Evolutionary conservation across 176 grass and related monocot species (phyloP).

Genomic region (Calamus simplicifolius): DNA sequence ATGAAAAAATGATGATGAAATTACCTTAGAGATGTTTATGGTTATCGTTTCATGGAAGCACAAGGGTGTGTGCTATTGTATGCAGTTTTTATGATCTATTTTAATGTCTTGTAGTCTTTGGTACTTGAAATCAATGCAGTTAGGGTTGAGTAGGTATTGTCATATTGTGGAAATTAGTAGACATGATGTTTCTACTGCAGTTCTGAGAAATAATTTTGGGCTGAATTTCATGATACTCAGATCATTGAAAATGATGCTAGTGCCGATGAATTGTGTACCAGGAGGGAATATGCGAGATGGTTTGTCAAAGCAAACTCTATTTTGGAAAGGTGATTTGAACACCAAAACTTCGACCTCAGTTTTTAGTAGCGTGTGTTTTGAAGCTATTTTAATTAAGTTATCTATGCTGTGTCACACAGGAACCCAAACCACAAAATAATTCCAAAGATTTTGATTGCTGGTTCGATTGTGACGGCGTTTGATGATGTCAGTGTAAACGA

Average conservation of each 20-base stretch:
- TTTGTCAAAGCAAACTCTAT: slow-evolving; percentile 68
- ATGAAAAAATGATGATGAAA: too few species aligned
- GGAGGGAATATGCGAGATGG: slow-evolving; percentile 93
- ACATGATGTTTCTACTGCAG: neutral
- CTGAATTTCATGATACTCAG: slow-evolving; percentile 26
- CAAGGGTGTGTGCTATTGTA: neutral
- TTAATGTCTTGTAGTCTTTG: neutral
- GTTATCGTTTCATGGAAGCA: too few species aligned
- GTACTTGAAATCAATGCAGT: too few species aligned
- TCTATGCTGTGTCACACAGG: slow-evolving; percentile 28
- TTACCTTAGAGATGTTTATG: too few species aligned
- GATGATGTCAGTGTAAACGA: slow-evolving; percentile 67
- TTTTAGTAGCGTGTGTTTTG: too few species aligned
- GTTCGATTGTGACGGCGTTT: slow-evolving; percentile 44
- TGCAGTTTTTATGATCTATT: neutral
- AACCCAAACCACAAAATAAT: slow-evolving; percentile 62
- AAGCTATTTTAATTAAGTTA: neutral
- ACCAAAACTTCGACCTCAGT: neutral
- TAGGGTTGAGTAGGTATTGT: too few species aligned
- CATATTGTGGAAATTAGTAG: too few species aligned
- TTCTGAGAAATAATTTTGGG: neutral
- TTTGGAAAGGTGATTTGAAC: slow-evolving; percentile 58
- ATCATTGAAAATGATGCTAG: slow-evolving; percentile 75
- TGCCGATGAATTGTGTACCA: slow-evolving; percentile 62
- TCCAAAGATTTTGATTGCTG: slow-evolving; percentile 35